A percentile compares a stretch with the other conserved stretches of the same genome.
These are phyloP conservation scores for Albizia julibrissin DNA, from an alignment of 306 rosid genomes.

Conservation along the genomic window DNA sequence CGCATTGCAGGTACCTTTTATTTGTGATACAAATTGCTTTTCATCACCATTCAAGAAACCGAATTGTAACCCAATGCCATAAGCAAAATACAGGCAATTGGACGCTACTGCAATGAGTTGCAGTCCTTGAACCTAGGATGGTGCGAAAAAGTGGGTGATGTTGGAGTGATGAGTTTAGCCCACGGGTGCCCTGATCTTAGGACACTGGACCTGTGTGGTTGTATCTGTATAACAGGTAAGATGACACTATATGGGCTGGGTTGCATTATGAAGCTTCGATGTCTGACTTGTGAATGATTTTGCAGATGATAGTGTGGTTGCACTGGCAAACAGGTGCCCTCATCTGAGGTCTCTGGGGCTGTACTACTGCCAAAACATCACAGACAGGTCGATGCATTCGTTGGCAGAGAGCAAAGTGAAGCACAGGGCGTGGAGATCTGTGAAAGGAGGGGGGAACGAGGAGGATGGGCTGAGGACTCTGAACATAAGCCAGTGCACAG, in stretches of 20 bases:
- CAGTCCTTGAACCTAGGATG: slow-evolving; percentile 89
- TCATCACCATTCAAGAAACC: not conserved
- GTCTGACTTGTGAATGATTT: slow-evolving; percentile 6
- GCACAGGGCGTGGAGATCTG: slow-evolving; percentile 65
- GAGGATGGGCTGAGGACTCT: slow-evolving; percentile 75
- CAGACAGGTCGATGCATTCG: slow-evolving; percentile 93
- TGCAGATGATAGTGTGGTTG: slow-evolving; percentile 95
- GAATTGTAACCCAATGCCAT: not conserved
- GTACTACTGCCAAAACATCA: slow-evolving; percentile 91
- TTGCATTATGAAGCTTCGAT: not conserved
- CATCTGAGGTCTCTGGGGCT: slow-evolving; percentile 83
- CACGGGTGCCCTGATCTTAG: slow-evolving; percentile 91
- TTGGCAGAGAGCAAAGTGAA: slow-evolving; percentile 81
- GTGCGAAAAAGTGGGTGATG: slow-evolving; percentile 84
- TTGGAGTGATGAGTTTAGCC: slow-evolving; percentile 85
- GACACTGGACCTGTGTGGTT: slow-evolving; percentile 80
- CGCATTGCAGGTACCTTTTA: slow-evolving; percentile 70
- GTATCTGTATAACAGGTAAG: slow-evolving; percentile 81
- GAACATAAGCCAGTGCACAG: slow-evolving; percentile 98
- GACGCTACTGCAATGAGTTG: slow-evolving; percentile 72
- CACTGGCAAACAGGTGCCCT: slow-evolving; percentile 77
- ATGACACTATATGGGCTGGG: not conserved
- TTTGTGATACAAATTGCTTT: not conserved
- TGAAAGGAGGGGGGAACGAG: slow-evolving; percentile 55
- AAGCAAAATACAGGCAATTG: slow-evolving; percentile 69